These are phyloP conservation scores for Termitomyces sp. DNA, from an alignment of 768 basidiomycete genomes.

Conservation along the genomic window DNA sequence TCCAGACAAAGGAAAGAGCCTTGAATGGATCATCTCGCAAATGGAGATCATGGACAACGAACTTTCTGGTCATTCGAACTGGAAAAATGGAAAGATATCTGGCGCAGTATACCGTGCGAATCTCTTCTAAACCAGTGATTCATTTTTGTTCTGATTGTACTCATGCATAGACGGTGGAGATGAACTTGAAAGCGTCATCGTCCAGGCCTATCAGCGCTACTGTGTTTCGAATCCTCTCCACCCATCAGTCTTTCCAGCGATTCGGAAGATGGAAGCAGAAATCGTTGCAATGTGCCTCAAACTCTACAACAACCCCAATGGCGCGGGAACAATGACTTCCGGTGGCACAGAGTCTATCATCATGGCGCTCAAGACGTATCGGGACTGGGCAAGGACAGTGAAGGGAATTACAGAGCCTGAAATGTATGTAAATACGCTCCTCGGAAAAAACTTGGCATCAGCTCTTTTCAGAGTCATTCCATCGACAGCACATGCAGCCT, in stretches of 20 bases:
- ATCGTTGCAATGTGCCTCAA: slow-evolving; percentile 83
- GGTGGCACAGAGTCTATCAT: slow-evolving; percentile 96
- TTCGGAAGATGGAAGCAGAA: slow-evolving; percentile 97
- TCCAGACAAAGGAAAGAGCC: slow-evolving; percentile 55
- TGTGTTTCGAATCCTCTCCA: slow-evolving; percentile 88
- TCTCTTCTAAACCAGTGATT: not conserved
- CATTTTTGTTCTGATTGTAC: not conserved
- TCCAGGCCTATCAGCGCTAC: slow-evolving; percentile 76
- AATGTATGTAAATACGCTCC: slow-evolving; percentile 51
- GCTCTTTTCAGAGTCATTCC: slow-evolving; percentile 62
- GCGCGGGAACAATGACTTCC: slow-evolving; percentile 89
- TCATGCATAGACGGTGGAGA: slow-evolving; percentile 65
- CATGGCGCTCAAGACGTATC: slow-evolving; percentile 91
- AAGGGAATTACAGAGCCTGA: slow-evolving; percentile 92
- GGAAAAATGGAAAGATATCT: slow-evolving; percentile 69
- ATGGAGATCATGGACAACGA: slow-evolving; percentile 78
- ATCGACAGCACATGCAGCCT: slow-evolving; percentile 85
- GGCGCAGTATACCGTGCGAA: slow-evolving; percentile 82
- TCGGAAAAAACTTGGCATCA: not conserved
- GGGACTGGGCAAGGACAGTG: slow-evolving; percentile 82
- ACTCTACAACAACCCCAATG: slow-evolving; percentile 79
- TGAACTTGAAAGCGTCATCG: slow-evolving; percentile 72
- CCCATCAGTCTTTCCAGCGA: slow-evolving; percentile 87
- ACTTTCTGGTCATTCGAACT: slow-evolving; percentile 40
- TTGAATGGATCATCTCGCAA: slow-evolving; percentile 71